phyloP scores from a whole-genome alignment of 192 early-diverging fungal genomes.

The Dissophora ornata region DNA sequence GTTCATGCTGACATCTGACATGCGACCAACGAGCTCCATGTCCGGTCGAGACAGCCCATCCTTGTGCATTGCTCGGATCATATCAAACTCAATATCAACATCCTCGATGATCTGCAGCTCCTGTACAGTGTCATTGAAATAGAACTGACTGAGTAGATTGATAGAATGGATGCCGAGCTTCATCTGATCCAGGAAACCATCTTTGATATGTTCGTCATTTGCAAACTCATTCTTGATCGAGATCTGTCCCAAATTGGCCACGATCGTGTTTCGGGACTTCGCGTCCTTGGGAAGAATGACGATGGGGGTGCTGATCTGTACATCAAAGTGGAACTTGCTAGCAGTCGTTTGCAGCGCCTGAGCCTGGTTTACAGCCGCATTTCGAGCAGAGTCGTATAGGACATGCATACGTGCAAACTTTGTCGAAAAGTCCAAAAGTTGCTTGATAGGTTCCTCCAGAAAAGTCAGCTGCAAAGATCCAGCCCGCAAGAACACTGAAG shows the following conservation, averaged over 20 bases:
- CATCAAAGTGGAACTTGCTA: constrained; percentile 86
- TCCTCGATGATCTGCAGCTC: constrained; percentile 87
- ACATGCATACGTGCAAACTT: constrained; percentile 91
- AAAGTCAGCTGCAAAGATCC: constrained; percentile 86
- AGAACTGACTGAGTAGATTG: constrained; percentile 66
- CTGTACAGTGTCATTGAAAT: constrained; percentile 57
- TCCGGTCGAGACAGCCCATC: constrained; percentile 66
- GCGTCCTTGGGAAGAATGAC: constrained; percentile 79
- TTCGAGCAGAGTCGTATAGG: constrained; percentile 88
- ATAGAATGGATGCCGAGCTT: constrained; percentile 70
- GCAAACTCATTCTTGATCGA: constrained; percentile 83
- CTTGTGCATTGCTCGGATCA: constrained; percentile 67
- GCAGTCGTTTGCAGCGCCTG: constrained; percentile 81
- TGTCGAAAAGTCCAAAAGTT: constrained; percentile 81
- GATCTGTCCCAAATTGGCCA: constrained; percentile 87
- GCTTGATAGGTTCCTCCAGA: constrained; percentile 76
- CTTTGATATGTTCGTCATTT: constrained; percentile 59
- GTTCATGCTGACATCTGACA: constrained; percentile 82
- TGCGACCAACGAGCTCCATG: constrained; percentile 70
- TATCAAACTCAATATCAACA: constrained; percentile 80
- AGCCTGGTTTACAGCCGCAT: constrained; percentile 83
- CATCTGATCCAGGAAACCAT: constrained; percentile 68
- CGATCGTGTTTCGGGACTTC: constrained; percentile 71
- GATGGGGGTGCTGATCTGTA: constrained; percentile 87
- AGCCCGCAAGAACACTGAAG: constrained; percentile 76